Evolutionary conservation across 108 stramenopile species (phyloP), one percentile per base, ranked within the genome.

Genomic region (Cylindrotheca closterium): DNA sequence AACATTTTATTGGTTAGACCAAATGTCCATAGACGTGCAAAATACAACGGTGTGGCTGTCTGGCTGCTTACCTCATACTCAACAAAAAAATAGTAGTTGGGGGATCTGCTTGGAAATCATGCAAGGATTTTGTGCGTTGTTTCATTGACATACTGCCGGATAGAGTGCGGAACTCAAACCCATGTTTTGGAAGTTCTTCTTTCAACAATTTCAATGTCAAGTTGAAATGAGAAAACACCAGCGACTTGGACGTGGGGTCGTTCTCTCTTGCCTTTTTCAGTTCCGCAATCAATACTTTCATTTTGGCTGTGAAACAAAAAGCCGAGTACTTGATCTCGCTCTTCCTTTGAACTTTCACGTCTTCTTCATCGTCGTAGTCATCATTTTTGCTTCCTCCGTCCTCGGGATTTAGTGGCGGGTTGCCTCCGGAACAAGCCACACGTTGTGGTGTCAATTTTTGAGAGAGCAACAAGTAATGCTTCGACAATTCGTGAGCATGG

Each of bases 1-100:
- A 10, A 15, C 15, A 15, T 10, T 10, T 42, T 42, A 29, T 30
- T 15, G 15, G n/a, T 47, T 51, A 10, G n/a, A n/a, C 18, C 8
- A 15, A 58, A 58, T 21, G 30, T 18, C 33, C 15, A 23, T 12
- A 19, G 10, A 22, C 18, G 21, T 53, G 22, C 51, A 42, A 60
- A 28, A 56, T 56, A 23, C 12, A 7, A 54, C 15, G 19, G 42
- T 46, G 4, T 10, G 15, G n/a, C 25, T n/a, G n/a, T n/a, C n/a
- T n/a, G n/a, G n/a, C n/a, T n/a, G 57, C 74, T 21, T 53, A 70
- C 75, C 79, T 68, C 63, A 79, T 71, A 42, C 60, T 71, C 49
- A 87, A 65, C 18, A 87, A 27, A 48, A 87, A 78, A 22, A 83
- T 69, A 28, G 79, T 79, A 18, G 77, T 78, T 7, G 73, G 71